A percentile compares a stretch with the other conserved stretches of the same genome.
Evolutionary conservation across 2,329 filamentous ascomycete genomes (phyloP).

Genomic region (Aureobasidium melanogenum): DNA sequence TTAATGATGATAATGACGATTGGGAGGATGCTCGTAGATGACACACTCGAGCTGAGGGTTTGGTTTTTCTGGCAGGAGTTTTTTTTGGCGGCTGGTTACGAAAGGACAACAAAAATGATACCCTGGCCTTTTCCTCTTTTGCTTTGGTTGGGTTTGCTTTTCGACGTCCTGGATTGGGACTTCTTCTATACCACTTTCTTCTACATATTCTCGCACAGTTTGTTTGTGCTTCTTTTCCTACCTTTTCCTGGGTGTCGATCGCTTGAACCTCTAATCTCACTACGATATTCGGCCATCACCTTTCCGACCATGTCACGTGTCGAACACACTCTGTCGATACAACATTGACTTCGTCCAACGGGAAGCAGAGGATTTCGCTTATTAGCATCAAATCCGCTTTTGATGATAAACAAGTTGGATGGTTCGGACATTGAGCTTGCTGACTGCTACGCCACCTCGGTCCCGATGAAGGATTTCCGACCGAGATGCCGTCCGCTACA

Average conservation of each 20-base stretch:
- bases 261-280: background rate
- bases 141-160: background rate
- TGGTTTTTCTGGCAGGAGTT: background rate
- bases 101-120: background rate
- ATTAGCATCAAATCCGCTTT: too few species aligned
- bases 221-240: background rate
- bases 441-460: too few species aligned
- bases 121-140: background rate
- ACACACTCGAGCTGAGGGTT: background rate
- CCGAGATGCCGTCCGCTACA: too few species aligned
- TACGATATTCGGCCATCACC: too few species aligned
- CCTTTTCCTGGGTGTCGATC: background rate
- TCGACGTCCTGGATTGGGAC: background rate
- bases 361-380: too few species aligned
- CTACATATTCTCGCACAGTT: background rate
- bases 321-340: too few species aligned
- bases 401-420: too few species aligned
- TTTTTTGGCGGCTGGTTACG: background rate
- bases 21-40: slow-evolving; percentile 10
- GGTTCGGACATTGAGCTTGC: too few species aligned
- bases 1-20: slow-evolving; percentile 16
- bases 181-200: background rate
- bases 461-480: too few species aligned
- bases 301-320: too few species aligned
- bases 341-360: too few species aligned